Conservation (phyloP, 352 stramenopile species). For the Globisporangium okanoganense region DNA sequence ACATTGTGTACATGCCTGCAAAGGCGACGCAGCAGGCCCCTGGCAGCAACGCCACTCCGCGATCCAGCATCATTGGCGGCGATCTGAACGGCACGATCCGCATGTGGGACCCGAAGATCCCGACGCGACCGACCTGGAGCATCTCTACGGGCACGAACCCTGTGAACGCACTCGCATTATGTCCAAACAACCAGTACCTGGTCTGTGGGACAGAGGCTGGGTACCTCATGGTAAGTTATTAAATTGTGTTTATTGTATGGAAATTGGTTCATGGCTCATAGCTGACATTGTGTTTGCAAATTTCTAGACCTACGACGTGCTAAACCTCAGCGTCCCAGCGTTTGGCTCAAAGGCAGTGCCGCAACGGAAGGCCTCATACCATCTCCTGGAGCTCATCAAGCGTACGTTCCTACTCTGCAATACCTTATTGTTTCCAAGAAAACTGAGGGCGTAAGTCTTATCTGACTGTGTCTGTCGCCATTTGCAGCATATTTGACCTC, state of each 20-base stretch:
- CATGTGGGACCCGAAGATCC: slow-evolving; percentile 62
- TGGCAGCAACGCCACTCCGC: slow-evolving; percentile 13
- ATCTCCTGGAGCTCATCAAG: slow-evolving; percentile 45
- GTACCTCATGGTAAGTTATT: slow-evolving; percentile 38
- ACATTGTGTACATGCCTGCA: slow-evolving; percentile 51
- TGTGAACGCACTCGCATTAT: slow-evolving; percentile 48
- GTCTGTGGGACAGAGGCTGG: slow-evolving; percentile 61
- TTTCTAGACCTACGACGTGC: slow-evolving; percentile 58
- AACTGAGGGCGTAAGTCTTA: not conserved
- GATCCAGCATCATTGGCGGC: slow-evolving; percentile 39
- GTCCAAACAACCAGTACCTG: slow-evolving; percentile 38
- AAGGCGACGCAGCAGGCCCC: not conserved
- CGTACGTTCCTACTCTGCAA: too few species aligned
- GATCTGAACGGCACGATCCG: slow-evolving; percentile 63
- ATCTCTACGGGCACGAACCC: slow-evolving; percentile 44
- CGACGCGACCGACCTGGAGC: slow-evolving; percentile 45
- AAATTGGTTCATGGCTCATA: not conserved
- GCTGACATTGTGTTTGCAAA: not conserved
- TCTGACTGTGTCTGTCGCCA: not conserved
- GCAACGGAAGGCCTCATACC: slow-evolving; percentile 36
- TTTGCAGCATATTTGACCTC: slow-evolving; percentile 17
- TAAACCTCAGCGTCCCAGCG: slow-evolving; percentile 54
- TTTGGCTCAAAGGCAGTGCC: slow-evolving; percentile 62
- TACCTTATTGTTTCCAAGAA: too few species aligned
- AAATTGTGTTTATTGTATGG: not conserved